Percentiles rank a stretch among this genome's conserved stretches.
Conservation (phyloP, 2,329 filamentous ascomycete genomes). For the Aaosphaeria arxii region DNA sequence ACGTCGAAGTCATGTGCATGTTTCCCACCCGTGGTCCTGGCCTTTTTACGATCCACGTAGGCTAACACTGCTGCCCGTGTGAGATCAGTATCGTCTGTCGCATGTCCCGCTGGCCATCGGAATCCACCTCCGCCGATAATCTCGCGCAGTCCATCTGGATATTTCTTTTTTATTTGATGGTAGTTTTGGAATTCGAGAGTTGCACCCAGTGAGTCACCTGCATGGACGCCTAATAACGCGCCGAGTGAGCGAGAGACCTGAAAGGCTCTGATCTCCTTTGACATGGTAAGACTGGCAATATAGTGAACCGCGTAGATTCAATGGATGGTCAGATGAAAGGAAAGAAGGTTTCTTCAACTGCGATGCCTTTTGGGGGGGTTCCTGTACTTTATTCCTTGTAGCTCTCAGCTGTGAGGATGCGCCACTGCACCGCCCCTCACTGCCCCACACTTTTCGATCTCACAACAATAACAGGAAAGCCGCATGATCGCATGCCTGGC, state of each 20-base stretch:
- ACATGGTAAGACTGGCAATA: too few species aligned
- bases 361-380: too few species aligned
- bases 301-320: too few species aligned
- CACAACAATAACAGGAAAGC: too few species aligned
- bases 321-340: too few species aligned
- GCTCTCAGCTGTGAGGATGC: too few species aligned
- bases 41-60: conserved; percentile 34
- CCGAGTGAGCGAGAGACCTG: conserved; percentile 23
- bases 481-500: too few species aligned
- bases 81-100: conserved; percentile 51
- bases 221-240: conserved; percentile 47
- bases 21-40: background rate
- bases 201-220: conserved; percentile 48
- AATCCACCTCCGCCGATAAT: conserved; percentile 48
- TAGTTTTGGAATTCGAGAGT: conserved; percentile 45
- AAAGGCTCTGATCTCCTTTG: too few species aligned
- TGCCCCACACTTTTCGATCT: too few species aligned
- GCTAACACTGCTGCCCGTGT: conserved; percentile 47
- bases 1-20: conserved; percentile 21
- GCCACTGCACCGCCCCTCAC: too few species aligned
- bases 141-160: conserved; percentile 41
- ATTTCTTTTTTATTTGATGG: conserved; percentile 23
- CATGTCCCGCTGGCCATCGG: conserved; percentile 42
- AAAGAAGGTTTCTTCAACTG: too few species aligned
- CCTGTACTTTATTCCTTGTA: too few species aligned